These are phyloP conservation scores for Fusarium solani-melongenae DNA, from an alignment of 2,329 filamentous ascomycete species.

Conservation along the genomic window DNA sequence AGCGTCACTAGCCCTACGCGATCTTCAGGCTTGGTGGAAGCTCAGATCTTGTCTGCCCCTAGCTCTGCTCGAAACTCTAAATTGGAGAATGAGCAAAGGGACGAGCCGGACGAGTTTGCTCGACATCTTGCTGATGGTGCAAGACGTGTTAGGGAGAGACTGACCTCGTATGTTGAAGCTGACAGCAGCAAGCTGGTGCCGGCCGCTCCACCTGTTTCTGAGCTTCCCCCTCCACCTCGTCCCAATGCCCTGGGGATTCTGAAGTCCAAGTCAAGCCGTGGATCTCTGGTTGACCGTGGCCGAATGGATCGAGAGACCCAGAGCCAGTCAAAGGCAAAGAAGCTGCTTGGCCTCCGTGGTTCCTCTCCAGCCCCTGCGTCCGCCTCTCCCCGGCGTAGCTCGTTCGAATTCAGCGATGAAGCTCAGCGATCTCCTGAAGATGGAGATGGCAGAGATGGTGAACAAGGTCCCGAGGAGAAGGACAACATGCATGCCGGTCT, in stretches of 20 bases:
- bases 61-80: slow-evolving; percentile 26
- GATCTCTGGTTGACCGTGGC: slow-evolving; percentile 68
- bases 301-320: slow-evolving; percentile 52
- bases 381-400: slow-evolving; percentile 53
- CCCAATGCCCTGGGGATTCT: slow-evolving; percentile 73
- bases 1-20: slow-evolving; percentile 35
- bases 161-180: slow-evolving; percentile 75
- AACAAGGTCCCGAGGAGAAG: slow-evolving; percentile 44
- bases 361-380: slow-evolving; percentile 54
- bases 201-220: slow-evolving; percentile 45
- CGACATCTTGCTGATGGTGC: slow-evolving; percentile 77
- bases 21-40: slow-evolving; percentile 35
- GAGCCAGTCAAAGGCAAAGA: slow-evolving; percentile 66
- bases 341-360: slow-evolving; percentile 69
- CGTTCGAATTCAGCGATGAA: slow-evolving; percentile 33
- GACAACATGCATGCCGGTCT: slow-evolving; percentile 62
- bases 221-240: slow-evolving; percentile 55
- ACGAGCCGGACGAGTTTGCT: slow-evolving; percentile 73
- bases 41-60: slow-evolving; percentile 1
- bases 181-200: slow-evolving; percentile 58
- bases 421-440: slow-evolving; percentile 31
- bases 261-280: slow-evolving; percentile 73
- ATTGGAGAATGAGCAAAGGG: slow-evolving; percentile 59
- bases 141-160: slow-evolving; percentile 76
- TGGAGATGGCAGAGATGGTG: slow-evolving; percentile 33